Evolutionary conservation across 495 filamentous ascomycete species (phyloP).

Genomic region (Hyaloscypha bicolor): DNA sequence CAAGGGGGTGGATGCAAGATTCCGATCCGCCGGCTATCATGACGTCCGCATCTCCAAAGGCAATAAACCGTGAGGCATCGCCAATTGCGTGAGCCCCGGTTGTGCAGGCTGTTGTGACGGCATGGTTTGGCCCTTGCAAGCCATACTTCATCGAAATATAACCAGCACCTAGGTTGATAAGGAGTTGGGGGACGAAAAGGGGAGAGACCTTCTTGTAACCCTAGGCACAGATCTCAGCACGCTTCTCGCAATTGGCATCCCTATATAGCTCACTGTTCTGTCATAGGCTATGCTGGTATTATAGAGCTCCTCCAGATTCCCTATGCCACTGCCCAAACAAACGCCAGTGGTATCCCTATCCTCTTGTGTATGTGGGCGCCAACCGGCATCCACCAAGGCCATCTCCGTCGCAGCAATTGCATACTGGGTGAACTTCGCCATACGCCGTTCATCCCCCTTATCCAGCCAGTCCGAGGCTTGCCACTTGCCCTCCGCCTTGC

Average conservation of each 20-base stretch:
- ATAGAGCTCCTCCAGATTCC: slow-evolving; percentile 88
- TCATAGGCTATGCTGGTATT: slow-evolving; percentile 76
- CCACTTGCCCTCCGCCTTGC: slow-evolving; percentile 69
- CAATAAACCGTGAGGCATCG: slow-evolving; percentile 88
- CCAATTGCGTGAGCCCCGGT: slow-evolving; percentile 94
- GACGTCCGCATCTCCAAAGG: slow-evolving; percentile 85
- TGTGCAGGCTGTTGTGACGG: slow-evolving; percentile 91
- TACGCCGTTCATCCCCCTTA: slow-evolving; percentile 72
- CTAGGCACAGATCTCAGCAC: slow-evolving; percentile 28
- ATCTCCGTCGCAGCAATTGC: slow-evolving; percentile 85
- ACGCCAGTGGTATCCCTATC: slow-evolving; percentile 79
- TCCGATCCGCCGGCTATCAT: slow-evolving; percentile 95
- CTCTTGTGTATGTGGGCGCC: slow-evolving; percentile 67
- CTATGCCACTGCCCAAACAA: slow-evolving; percentile 94
- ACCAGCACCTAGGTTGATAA: slow-evolving; percentile 93
- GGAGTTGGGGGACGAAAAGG: slow-evolving; percentile 85
- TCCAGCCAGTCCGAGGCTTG: slow-evolving; percentile 75
- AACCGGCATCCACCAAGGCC: slow-evolving; percentile 81
- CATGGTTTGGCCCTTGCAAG: slow-evolving; percentile 89
- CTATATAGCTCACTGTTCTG: slow-evolving; percentile 56
- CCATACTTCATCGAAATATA: slow-evolving; percentile 93
- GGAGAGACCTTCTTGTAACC: slow-evolving; percentile 90
- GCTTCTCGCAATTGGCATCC: slow-evolving; percentile 35
- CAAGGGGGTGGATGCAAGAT: slow-evolving; percentile 93
- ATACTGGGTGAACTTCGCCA: slow-evolving; percentile 92